phyloP scores from a whole-genome alignment of 371 early-diverging fungal species.

The Vairimorpha necatrix region DNA sequence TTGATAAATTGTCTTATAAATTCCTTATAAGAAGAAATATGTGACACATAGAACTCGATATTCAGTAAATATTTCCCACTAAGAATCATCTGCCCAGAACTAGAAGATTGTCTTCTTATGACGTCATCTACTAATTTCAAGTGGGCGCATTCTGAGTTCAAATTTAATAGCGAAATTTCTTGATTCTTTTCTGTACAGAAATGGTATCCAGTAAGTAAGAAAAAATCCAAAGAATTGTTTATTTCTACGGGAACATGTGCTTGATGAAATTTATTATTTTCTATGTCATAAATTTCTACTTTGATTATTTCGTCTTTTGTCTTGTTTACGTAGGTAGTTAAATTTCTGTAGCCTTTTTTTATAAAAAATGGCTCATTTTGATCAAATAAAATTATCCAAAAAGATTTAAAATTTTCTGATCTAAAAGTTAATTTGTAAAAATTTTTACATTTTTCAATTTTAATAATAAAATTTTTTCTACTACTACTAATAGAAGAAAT shows the following conservation, averaged over 20 bases:
- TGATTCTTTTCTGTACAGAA: neutral
- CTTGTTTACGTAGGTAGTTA: neutral
- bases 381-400: neutral
- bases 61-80: neutral
- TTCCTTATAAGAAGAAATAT: constrained; percentile 5
- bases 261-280: neutral
- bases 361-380: neutral
- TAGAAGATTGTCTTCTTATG: neutral
- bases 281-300: neutral
- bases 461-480: neutral
- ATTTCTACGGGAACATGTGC: neutral
- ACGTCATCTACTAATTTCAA: neutral
- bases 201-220: neutral
- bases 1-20: neutral
- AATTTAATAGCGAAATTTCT: neutral
- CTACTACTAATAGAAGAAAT: neutral
- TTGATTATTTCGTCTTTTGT: neutral
- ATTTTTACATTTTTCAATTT: constrained; percentile 19
- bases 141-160: neutral
- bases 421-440: neutral
- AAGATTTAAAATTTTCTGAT: neutral
- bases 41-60: neutral
- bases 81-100: neutral
- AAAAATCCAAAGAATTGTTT: neutral
- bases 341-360: neutral